phyloP scores from a whole-genome alignment of 2,329 filamentous ascomycete genomes.

The Colletotrichum echinochloae region DNA sequence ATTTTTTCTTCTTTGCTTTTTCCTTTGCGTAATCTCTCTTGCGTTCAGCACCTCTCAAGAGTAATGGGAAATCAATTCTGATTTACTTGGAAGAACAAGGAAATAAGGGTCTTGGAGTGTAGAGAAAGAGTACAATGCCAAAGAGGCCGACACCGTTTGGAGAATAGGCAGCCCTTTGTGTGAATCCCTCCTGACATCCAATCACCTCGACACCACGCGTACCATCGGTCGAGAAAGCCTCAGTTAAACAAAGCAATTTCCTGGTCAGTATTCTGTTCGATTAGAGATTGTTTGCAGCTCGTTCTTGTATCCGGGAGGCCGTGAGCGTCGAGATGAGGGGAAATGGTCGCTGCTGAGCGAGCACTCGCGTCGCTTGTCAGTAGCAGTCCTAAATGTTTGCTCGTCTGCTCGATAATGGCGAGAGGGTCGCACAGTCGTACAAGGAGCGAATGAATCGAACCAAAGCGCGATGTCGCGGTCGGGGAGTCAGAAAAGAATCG shows the following conservation, averaged over 20 bases:
- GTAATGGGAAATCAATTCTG: conserved; percentile 64
- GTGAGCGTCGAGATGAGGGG: neutral
- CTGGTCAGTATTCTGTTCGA: conserved; percentile 30
- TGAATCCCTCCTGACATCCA: conserved; percentile 42
- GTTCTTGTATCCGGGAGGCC: neutral
- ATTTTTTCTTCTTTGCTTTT: conserved; percentile 45
- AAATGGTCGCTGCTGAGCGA: conserved; percentile 24
- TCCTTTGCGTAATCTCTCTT: conserved; percentile 41
- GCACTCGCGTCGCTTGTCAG: conserved; percentile 36
- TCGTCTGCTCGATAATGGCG: conserved; percentile 1
- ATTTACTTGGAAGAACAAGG: conserved; percentile 56
- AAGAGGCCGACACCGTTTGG: conserved; percentile 41
- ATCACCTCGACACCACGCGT: conserved; percentile 41
- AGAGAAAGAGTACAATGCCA: conserved; percentile 45
- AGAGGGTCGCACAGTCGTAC: conserved; percentile 9
- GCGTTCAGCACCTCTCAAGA: conserved; percentile 49
- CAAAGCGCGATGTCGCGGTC: conserved; percentile 13
- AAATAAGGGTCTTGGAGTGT: conserved; percentile 39
- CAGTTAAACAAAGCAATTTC: conserved; percentile 33
- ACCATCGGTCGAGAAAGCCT: conserved; percentile 41
- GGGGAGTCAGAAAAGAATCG: conserved; percentile 6
- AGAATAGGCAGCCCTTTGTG: conserved; percentile 42
- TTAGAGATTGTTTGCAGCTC: neutral
- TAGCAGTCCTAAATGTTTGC: neutral
- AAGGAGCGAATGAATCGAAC: neutral